Percentiles rank a stretch among this genome's conserved stretches.
These are phyloP conservation scores for Dimocarpus longan DNA, from an alignment of 345 rosid genomes.

Conservation along the genomic window DNA sequence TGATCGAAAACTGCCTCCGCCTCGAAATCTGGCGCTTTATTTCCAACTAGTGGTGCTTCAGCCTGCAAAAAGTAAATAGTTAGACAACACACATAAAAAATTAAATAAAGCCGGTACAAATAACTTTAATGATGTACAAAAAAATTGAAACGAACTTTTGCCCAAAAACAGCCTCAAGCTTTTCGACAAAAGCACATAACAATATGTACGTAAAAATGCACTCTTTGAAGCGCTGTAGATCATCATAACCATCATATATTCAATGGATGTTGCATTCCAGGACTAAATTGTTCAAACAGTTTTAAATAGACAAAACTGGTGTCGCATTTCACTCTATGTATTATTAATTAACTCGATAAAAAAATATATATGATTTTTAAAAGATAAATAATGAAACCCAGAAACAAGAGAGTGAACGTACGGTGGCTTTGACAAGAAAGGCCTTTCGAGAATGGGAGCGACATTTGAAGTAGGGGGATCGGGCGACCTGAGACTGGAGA, in stretches of 20 bases:
- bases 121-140: neutral
- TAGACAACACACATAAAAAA: conserved; percentile 1
- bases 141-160: neutral
- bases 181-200: neutral
- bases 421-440: conserved; percentile 67
- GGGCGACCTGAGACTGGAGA: conserved; percentile 47
- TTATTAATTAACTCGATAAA: neutral
- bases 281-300: no score
- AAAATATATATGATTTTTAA: neutral
- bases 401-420: conserved; percentile 25
- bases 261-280: neutral
- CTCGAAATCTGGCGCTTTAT: conserved; percentile 83
- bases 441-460: conserved; percentile 45
- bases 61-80: conserved; percentile 39
- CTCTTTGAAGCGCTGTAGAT: neutral
- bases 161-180: neutral
- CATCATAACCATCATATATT: neutral
- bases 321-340: neutral
- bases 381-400: conserved; percentile 3
- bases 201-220: neutral
- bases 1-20: conserved; percentile 99
- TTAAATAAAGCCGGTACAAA: neutral
- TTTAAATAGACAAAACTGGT: neutral
- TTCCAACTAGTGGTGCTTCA: conserved; percentile 88
- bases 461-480: conserved; percentile 43